Conservation (phyloP, 2,329 filamentous ascomycete genomes). For the Diplodia intermedia region DNA sequence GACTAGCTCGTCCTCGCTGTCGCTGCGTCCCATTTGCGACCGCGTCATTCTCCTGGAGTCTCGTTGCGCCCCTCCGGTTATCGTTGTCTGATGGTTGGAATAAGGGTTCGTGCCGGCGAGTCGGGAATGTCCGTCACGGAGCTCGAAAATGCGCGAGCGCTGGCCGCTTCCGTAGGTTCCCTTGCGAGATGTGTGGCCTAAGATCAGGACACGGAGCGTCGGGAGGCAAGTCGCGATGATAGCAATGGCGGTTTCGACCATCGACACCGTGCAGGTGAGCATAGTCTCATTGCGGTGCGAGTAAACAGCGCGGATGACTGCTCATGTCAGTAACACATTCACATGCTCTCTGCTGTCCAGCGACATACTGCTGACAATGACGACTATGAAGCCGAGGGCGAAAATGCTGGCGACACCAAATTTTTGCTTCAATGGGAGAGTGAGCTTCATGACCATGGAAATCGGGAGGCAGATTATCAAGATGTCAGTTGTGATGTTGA, state of each 20-base stretch:
- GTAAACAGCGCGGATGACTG: conserved; percentile 46
- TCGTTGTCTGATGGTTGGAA: conserved; percentile 22
- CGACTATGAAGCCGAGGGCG: conserved; percentile 43
- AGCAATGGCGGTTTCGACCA: conserved; percentile 50
- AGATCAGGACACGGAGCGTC: conserved; percentile 27
- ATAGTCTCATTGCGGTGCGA: conserved; percentile 47
- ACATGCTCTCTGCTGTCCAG: not conserved
- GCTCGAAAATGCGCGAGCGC: conserved; percentile 18
- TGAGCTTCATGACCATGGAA: conserved; percentile 46
- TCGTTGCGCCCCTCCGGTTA: conserved; percentile 14
- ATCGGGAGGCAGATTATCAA: conserved; percentile 46
- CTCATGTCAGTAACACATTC: not conserved
- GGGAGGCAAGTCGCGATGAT: conserved; percentile 53
- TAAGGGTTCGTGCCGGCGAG: conserved; percentile 10
- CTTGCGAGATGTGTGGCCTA: conserved; percentile 30
- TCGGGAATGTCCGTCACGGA: not conserved
- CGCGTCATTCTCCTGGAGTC: conserved; percentile 12
- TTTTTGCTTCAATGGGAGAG: conserved; percentile 46
- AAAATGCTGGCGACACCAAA: conserved; percentile 45
- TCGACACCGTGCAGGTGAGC: conserved; percentile 50
- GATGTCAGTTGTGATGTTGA: conserved; percentile 31
- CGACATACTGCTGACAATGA: conserved; percentile 41
- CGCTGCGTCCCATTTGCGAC: conserved; percentile 19
- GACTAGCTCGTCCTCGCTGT: conserved; percentile 32
- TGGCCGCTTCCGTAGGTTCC: conserved; percentile 24